phyloP scores from a whole-genome alignment of 2,329 filamentous ascomycete genomes.

The Paraphaeosphaeria minitans region DNA sequence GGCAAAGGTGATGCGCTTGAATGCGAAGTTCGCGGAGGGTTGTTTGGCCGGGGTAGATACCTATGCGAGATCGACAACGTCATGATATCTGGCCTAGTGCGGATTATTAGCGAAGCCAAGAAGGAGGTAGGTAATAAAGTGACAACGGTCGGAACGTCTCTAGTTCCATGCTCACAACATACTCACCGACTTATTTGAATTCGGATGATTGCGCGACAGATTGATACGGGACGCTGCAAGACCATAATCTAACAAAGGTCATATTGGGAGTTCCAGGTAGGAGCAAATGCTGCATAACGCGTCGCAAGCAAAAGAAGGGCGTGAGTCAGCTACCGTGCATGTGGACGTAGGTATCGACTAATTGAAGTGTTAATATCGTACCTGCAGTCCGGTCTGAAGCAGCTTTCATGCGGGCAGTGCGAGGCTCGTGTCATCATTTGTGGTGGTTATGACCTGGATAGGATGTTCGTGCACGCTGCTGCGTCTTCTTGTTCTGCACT shows the following conservation, averaged over 20 bases:
- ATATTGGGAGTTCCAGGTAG: neutral
- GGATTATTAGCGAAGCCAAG: neutral
- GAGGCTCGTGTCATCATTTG: slow-evolving; percentile 62
- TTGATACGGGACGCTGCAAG: neutral
- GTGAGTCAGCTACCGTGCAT: neutral
- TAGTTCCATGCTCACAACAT: too few relatives aligned
- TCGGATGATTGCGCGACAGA: too few relatives aligned
- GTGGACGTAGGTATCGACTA: neutral
- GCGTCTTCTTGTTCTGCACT: slow-evolving; percentile 3
- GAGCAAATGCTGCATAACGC: slow-evolving; percentile 4
- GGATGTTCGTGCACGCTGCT: slow-evolving; percentile 60
- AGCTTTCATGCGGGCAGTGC: slow-evolving; percentile 66
- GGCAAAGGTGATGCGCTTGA: neutral
- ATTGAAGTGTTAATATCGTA: neutral
- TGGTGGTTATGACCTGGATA: slow-evolving; percentile 67
- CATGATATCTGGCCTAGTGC: neutral
- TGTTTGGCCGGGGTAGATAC: slow-evolving; percentile 1
- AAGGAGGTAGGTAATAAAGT: too few relatives aligned
- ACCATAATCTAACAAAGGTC: neutral
- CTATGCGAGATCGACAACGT: slow-evolving; percentile 4
- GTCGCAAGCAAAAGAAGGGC: slow-evolving; percentile 1
- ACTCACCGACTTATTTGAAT: too few relatives aligned
- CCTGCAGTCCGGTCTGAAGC: slow-evolving; percentile 64
- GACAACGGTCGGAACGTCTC: neutral
- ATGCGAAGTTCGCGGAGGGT: neutral